Base-by-base conservation (phyloP, 768 basidiomycete species). In the Boletus rubescentipes region DNA sequence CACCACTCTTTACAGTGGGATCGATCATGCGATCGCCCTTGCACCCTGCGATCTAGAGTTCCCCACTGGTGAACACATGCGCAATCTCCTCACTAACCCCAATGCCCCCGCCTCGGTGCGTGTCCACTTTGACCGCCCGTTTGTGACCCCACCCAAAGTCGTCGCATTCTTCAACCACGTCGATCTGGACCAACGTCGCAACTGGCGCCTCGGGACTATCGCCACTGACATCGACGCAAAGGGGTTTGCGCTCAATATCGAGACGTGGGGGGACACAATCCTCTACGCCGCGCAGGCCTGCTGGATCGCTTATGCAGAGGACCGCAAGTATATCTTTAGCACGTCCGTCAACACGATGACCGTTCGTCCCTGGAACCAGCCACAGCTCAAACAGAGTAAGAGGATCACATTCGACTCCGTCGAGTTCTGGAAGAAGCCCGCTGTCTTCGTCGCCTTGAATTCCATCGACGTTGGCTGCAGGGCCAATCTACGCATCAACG, bases 271-370 rank as follows among this genome's bases (percentile, higher is more conserved):
- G 2, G 44, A 56, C 10, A 61, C 54, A 0, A 8, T 46, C 20
- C 32, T 61, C 9, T 11, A 53, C 10, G 12, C 16, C 4, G 59
- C 30, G 2, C n/a, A 20, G 11, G 54, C 51, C 5, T 49, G 59
- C 9, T 61, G 60, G 60, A 47, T 61, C n/a, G 60, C 59, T 20
- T 57, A 61, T 37, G 58, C 60, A 15, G 59, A 56, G n/a, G 60
- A 61, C 29, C 59, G 60, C 16, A 20, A 41, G 14, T 49, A 57
- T 37, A 61, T 53, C 26, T 61, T 61, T 21, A 53, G 54, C 21
- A 50, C 50, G 1, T 50, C 58, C 3, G 18, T 61, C 40, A 30
- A 32, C n/a, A 61, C 60, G 18, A 3, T 18, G 44, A 46, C 40
- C 7, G 4, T 46, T 12, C 54, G 54, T 16, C 31, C 39, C 5